A percentile compares a stretch with the other conserved stretches of the same genome.
phyloP scores from a whole-genome alignment of 495 filamentous ascomycete species.

The Lepidopterella palustris region DNA sequence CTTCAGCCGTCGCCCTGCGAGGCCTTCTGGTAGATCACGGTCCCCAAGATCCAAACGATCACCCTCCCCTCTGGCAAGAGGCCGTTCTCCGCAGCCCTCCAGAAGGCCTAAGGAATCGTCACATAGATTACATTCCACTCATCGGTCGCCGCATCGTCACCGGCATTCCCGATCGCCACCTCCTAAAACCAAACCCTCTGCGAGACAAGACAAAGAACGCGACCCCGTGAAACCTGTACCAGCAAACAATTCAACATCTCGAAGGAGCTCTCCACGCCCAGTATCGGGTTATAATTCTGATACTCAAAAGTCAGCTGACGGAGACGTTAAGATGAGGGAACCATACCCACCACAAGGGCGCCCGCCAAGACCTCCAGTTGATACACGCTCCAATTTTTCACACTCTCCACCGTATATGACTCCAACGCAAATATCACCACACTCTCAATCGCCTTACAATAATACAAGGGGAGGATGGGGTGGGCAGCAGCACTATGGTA shows the following conservation, averaged over 20 bases:
- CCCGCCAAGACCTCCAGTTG: constrained; percentile 19
- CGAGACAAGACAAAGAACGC: constrained; percentile 15
- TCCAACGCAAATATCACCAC: constrained; percentile 41
- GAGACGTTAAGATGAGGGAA: constrained; percentile 22
- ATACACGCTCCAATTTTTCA: constrained; percentile 19
- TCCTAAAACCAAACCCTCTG: not conserved
- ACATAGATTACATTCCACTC: constrained; percentile 6
- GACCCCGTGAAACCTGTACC: constrained; percentile 6
- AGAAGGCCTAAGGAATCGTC: constrained; percentile 9
- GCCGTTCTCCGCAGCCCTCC: constrained; percentile 8
- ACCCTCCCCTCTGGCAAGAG: constrained; percentile 4
- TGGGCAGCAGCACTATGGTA: constrained; percentile 50
- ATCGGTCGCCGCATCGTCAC: constrained; percentile 8
- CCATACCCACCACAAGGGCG: constrained; percentile 17
- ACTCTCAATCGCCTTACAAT: constrained; percentile 58
- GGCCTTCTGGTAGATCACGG: constrained; percentile 16
- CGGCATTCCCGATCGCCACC: constrained; percentile 7
- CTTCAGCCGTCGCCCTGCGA: constrained; percentile 2
- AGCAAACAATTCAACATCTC: constrained; percentile 13
- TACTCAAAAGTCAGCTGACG: constrained; percentile 10
- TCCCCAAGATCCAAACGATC: constrained; percentile 19
- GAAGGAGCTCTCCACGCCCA: constrained; percentile 10
- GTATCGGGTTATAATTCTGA: constrained; percentile 17
- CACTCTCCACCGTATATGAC: constrained; percentile 31
- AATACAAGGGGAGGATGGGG: constrained; percentile 51